Conservation (phyloP, 1,284 basidiomycete species). For the Boletus smithii region DNA sequence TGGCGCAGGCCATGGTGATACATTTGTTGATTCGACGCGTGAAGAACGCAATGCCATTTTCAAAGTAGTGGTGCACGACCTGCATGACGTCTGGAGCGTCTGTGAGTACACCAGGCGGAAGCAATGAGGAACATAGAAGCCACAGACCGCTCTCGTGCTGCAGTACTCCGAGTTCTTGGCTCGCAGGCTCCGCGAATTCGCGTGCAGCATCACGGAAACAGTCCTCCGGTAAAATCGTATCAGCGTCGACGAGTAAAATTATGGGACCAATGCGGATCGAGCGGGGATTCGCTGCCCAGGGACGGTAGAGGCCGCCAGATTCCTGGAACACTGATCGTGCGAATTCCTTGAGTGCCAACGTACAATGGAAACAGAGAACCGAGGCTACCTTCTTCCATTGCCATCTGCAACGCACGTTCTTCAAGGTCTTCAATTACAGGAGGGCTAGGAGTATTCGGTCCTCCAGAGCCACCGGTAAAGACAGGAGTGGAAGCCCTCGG, state of each 20-base stretch:
- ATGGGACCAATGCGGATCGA: conserved; percentile 60
- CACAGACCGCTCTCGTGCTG: conserved; percentile 71
- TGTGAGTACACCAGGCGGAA: conserved; percentile 9
- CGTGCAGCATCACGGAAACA: conserved; percentile 83
- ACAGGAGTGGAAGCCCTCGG: conserved; percentile 20
- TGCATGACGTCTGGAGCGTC: conserved; percentile 68
- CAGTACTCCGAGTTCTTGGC: conserved; percentile 71
- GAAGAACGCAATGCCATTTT: conserved; percentile 83
- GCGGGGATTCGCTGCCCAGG: conserved; percentile 64
- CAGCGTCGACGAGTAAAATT: conserved; percentile 73
- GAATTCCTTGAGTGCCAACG: conserved; percentile 4
- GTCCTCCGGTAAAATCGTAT: conserved; percentile 84
- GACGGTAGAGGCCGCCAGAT: conserved; percentile 50
- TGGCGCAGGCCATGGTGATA: conserved; percentile 73
- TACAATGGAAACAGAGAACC: not conserved
- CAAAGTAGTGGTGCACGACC: conserved; percentile 83
- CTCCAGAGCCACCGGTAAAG: conserved; percentile 6
- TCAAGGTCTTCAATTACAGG: conserved; percentile 56
- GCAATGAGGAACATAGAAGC: conserved; percentile 6
- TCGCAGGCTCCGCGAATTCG: conserved; percentile 65
- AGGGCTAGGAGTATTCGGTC: conserved; percentile 10
- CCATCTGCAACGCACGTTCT: conserved; percentile 62
- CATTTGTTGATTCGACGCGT: conserved; percentile 75
- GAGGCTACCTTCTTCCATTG: conserved; percentile 59
- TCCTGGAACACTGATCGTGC: conserved; percentile 44